These are phyloP conservation scores for Podila epigama DNA, from an alignment of 192 early-diverging fungal genomes.

Conservation along the genomic window DNA sequence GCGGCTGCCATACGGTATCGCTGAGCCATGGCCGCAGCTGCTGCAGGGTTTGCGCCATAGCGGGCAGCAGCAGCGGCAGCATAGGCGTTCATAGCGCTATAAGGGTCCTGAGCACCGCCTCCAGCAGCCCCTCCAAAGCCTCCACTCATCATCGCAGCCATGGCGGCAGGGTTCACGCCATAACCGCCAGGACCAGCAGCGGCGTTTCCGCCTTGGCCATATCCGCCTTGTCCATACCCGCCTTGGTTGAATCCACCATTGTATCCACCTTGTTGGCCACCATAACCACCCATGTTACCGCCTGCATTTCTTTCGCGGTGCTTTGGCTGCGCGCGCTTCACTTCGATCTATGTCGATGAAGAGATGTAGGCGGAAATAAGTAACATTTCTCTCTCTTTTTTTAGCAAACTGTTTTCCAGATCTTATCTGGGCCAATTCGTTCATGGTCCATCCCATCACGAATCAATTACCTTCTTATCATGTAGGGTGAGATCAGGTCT, in stretches of 20 bases:
- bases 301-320: slow-evolving; percentile 45
- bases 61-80: slow-evolving; percentile 31
- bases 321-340: slow-evolving; percentile 77
- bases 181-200: slow-evolving; percentile 37
- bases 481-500: slow-evolving; percentile 73
- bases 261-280: slow-evolving; percentile 34
- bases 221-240: slow-evolving; percentile 14
- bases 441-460: background rate
- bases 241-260: slow-evolving; percentile 30
- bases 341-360: slow-evolving; percentile 62
- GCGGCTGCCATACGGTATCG: slow-evolving; percentile 40
- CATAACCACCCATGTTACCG: slow-evolving; percentile 18
- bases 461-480: slow-evolving; percentile 68
- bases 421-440: background rate
- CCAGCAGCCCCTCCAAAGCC: slow-evolving; percentile 42
- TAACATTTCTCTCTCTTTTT: background rate
- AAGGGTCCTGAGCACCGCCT: slow-evolving; percentile 36
- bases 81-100: slow-evolving; percentile 40
- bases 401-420: background rate
- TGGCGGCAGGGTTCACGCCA: slow-evolving; percentile 24
- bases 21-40: slow-evolving; percentile 27
- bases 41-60: slow-evolving; percentile 42
- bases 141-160: slow-evolving; percentile 42
- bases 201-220: slow-evolving; percentile 18
- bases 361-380: background rate